Evolutionary conservation across 2,329 filamentous ascomycete species (phyloP), one percentile per base, ranked within the genome.

Genomic region (Cercospora brassicicola): DNA sequence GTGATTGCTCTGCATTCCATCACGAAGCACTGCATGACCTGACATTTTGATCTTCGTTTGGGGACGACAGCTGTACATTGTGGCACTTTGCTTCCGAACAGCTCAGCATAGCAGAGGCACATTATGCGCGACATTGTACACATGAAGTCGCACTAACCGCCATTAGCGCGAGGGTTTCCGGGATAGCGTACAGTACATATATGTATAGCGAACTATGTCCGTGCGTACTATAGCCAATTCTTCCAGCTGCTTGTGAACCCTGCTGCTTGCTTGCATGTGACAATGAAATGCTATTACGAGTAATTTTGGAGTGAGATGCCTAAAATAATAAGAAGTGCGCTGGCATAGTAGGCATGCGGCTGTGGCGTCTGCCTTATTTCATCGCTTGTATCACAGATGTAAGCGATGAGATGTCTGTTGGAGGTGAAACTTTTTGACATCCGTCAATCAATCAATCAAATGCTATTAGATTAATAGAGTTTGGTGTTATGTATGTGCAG

Each of bases 1-100:
- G 48, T 55, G 48, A 55, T 59, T 59, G 28, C 55, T 33, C 11
- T 36, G 55, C 55, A 59, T 59, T 59, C 5, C 55, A 36, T 59
- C 31, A 36, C 28, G n/a, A 6, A 59, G 28, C 31, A 36, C 55
- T 59, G 55, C 55, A 59, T n/a, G 18, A 15, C 18, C 30, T 36
- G 18, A 30, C 9, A 59, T 59, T 23, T 39, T 31, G 28, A 33
- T 15, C 3, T 20, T 36, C 28, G 18, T 2, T 18, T 59, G 13
- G 28, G 28, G 18, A 28, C 31, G 28, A 59, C 18, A 28, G 18
- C 31, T 31, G 30, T 20, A n/a, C 2, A 59, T 59, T 10, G 55
- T 36, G 55, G 55, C 55, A 59, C 11, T 59, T 59, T 31, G 31
- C 55, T 59, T 59, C 7, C 18, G 18, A 20, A 55, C 48, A 55